Evolutionary conservation across 2,329 filamentous ascomycete species (phyloP).

Genomic region (Rasamsonia emersonii): DNA sequence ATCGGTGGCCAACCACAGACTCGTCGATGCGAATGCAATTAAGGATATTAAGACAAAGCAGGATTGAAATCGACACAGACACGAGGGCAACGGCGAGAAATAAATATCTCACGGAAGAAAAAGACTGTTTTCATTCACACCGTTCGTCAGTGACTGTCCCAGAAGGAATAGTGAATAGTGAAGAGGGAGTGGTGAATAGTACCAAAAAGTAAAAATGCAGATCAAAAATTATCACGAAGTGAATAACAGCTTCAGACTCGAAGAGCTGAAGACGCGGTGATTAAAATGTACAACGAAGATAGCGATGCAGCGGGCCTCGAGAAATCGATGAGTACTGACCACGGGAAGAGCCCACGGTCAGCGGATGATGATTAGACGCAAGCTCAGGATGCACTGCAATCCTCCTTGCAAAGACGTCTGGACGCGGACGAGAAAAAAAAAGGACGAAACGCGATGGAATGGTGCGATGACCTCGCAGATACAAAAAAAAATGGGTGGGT

Average conservation of each 20-base stretch:
- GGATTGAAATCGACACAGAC: background rate
- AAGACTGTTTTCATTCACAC: background rate
- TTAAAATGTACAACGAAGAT: constrained; percentile 13
- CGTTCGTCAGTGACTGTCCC: background rate
- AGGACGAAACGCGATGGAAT: too few relatives aligned
- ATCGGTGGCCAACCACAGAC: background rate
- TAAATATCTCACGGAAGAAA: background rate
- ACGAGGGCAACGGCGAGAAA: background rate
- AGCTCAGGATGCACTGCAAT: constrained; percentile 28
- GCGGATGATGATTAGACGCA: background rate
- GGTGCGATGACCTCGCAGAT: too few relatives aligned
- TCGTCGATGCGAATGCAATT: background rate
- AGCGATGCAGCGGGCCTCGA: constrained; percentile 8
- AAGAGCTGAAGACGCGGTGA: constrained; percentile 1
- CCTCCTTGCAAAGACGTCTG: constrained; percentile 18
- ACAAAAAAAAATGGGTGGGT: too few relatives aligned
- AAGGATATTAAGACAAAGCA: constrained; percentile 2
- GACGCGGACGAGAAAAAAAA: constrained; percentile 13
- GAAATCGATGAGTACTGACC: constrained; percentile 7
- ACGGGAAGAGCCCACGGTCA: background rate
- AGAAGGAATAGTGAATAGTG: background rate
- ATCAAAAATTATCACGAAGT: constrained; percentile 1
- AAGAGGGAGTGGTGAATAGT: background rate
- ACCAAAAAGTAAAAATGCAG: constrained; percentile 3
- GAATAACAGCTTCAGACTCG: constrained; percentile 1